A percentile compares a stretch with the other conserved stretches of the same genome.
phyloP scores from a whole-genome alignment of 176 grass and related monocot genomes.

The Musa beccarii region DNA sequence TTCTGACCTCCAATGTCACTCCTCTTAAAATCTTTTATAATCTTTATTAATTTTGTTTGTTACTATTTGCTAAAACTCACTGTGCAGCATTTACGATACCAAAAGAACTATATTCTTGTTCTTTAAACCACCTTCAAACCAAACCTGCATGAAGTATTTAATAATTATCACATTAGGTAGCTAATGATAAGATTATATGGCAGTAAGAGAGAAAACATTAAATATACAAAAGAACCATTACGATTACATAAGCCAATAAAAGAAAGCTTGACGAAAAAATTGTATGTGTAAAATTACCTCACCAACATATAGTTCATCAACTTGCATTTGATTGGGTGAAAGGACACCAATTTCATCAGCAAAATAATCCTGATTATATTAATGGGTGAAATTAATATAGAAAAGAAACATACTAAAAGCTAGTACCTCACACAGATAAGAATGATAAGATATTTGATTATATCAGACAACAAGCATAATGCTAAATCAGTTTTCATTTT shows the following conservation, averaged over 20 bases:
- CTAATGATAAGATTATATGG: neutral
- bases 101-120: neutral
- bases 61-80: neutral
- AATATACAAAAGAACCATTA: neutral
- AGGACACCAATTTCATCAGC: constrained; percentile 93
- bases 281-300: constrained; percentile 52
- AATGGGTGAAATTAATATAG: constrained; percentile 27
- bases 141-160: neutral
- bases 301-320: constrained; percentile 63
- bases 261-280: neutral
- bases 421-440: neutral
- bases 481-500: no score
- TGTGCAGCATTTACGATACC: neutral
- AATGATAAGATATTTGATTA: neutral
- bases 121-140: neutral
- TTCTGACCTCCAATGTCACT: neutral
- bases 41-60: neutral
- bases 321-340: constrained; percentile 91
- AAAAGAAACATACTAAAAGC: neutral
- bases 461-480: neutral
- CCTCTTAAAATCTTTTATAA: neutral
- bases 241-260: neutral
- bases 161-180: no score
- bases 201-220: neutral
- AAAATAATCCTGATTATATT: constrained; percentile 67